Conservation (phyloP, 2,329 filamentous ascomycete genomes). For the Aureobasidium vineae region DNA sequence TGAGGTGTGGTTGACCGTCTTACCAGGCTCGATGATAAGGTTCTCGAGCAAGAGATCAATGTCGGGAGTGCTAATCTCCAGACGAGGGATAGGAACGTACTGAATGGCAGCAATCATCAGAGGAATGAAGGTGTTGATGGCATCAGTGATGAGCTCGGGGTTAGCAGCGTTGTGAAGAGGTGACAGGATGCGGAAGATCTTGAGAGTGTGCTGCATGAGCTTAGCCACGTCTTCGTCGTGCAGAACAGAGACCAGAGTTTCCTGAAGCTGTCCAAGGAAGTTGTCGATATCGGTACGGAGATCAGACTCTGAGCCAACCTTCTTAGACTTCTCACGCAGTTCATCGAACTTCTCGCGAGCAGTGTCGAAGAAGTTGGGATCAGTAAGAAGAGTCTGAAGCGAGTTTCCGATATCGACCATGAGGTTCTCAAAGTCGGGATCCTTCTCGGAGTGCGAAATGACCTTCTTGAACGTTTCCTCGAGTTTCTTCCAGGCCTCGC, state of each 20-base stretch:
- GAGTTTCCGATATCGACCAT: conserved; percentile 70
- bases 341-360: conserved; percentile 64
- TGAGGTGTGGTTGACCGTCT: conserved; percentile 77
- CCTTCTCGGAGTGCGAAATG: conserved; percentile 69
- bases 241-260: conserved; percentile 65
- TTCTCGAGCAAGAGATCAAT: conserved; percentile 88
- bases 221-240: conserved; percentile 70
- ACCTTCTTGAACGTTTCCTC: conserved; percentile 67
- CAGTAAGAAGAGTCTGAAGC: conserved; percentile 76
- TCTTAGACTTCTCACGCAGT: conserved; percentile 56
- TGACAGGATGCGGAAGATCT: conserved; percentile 68
- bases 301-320: conserved; percentile 63
- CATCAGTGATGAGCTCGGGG: conserved; percentile 69
- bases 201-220: conserved; percentile 64
- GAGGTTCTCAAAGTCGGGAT: conserved; percentile 78
- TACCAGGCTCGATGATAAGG: conserved; percentile 82
- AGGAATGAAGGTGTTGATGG: conserved; percentile 77
- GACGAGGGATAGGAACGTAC: conserved; percentile 81
- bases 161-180: conserved; percentile 64
- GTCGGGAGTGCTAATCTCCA: conserved; percentile 82
- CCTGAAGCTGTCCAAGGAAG: conserved; percentile 66
- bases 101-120: conserved; percentile 74
- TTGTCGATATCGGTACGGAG: conserved; percentile 71
- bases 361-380: conserved; percentile 81
- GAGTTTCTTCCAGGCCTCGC: conserved; percentile 70